Base-by-base conservation (phyloP, 768 basidiomycete genomes). In the Roridomyces roridus region DNA sequence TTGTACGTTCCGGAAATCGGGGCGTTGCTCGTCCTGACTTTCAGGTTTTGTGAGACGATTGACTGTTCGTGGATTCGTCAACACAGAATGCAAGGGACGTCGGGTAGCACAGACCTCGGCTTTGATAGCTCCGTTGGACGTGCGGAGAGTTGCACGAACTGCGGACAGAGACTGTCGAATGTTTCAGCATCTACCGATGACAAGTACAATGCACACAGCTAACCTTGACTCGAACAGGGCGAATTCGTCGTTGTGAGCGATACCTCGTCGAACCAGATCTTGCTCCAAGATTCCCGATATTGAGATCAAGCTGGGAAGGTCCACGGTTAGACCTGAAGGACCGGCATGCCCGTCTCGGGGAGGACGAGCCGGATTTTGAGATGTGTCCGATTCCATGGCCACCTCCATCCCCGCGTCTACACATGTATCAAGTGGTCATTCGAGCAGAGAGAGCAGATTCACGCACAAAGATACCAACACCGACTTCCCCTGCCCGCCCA, bases 1-100 rank as follows among this genome's bases (percentile, higher is more conserved):
- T 62, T 62, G 52, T 28, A 62, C 3, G 52, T 62, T 6, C 60
- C 60, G 8, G 54, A 51, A 41, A 62, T 54, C 17, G 51, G 28
- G 6, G 46, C 60, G 6, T 54, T 2, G 12, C 42, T 18, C 3
- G 47, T 55, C 1, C n/a, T 11, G 24, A 62, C 9, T 11, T 12
- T 15, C 17, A 56, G 51, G 12, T 23, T 17, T 17, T 31, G 15
- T 0, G 56, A 36, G 7, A 28, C 8, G 21, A 62, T 51, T 0
- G 60, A 45, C 60, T 62, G 47, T 15, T 6, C 1, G n/a, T 9
- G 15, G 24, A 14, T 23, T 9, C 31, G 10, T 5, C n/a, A n/a
- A 6, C 9, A 9, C 17, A 25, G 4, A 7, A 50, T n/a, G n/a
- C n/a, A 35, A 11, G 43, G 50, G 41, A 31, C 48, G 6, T 21